Conservation (phyloP, 192 early-diverging fungal genomes). For the Entophlyctis helioformis region DNA sequence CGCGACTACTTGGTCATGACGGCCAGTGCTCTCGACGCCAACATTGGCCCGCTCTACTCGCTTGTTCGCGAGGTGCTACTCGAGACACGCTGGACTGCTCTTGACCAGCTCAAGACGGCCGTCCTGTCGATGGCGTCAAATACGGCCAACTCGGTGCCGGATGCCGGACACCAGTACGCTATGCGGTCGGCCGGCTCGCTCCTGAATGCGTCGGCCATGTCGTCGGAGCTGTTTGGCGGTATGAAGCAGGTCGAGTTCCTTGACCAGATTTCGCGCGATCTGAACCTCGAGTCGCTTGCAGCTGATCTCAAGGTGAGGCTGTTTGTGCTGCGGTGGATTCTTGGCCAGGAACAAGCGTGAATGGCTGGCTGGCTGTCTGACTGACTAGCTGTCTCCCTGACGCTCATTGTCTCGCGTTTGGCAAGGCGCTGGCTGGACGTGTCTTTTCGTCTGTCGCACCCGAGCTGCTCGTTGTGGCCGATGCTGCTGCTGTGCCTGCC, state of each 20-base stretch:
- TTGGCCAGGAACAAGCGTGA: too few species aligned
- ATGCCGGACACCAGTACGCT: conserved; percentile 73
- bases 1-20: conserved; percentile 18
- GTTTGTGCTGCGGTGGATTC: too few species aligned
- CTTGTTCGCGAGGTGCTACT: conserved; percentile 59
- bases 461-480: too few species aligned
- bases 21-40: conserved; percentile 28
- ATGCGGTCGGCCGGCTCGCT: conserved; percentile 25
- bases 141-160: conserved; percentile 68
- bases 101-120: conserved; percentile 65
- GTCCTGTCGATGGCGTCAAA: conserved; percentile 55
- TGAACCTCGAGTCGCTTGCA: too few species aligned
- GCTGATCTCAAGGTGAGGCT: too few species aligned
- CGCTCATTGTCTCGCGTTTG: too few species aligned
- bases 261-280: conserved; percentile 51
- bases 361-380: too few species aligned
- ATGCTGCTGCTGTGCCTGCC: too few species aligned
- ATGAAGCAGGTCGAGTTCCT: conserved; percentile 69
- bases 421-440: too few species aligned
- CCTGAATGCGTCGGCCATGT: conserved; percentile 50
- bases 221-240: conserved; percentile 36
- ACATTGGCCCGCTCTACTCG: conserved; percentile 61
- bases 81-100: conserved; percentile 45
- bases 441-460: too few species aligned
- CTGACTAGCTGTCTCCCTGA: too few species aligned